Evolutionary conservation across 2,329 filamentous ascomycete species (phyloP), one percentile per base, ranked within the genome.

Genomic region (Phialemoniopsis sp.): DNA sequence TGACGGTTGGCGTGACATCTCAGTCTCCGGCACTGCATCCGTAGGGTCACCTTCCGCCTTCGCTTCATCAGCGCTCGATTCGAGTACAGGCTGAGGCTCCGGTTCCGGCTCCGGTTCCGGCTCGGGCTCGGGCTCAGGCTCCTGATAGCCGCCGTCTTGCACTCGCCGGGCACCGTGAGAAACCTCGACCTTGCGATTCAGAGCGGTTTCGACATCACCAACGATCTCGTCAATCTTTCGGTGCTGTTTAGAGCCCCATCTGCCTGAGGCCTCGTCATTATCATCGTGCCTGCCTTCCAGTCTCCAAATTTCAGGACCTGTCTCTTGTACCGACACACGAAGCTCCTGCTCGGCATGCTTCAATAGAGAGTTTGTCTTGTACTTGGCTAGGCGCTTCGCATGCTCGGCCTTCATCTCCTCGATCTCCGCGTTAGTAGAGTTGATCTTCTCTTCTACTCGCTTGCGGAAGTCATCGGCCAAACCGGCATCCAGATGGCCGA

Each of bases 401-500:
- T 98, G 91, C 19, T 85, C 79, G 28, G 77, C 78, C 61, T 89
- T 88, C 77, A 97, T 82, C 50, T 80, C 82, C 50, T 90, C 85
- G 40, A 97, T 89, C 53, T 97, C 90, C 1, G 79, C 79, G 44
- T 87, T 80, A 37, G 87, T 85, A 19, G 85, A 78, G 8, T 78
- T 74, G 10, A 93, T 74, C 54, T 86, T 85, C 35, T 85, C 78
- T 16, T 78, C 68, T 3, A 90, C 86, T 29, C 89, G 80, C 55
- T 85, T 84, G 41, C 85, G 82, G 60, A 97, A 96, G 50, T 93
- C 85, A 33, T 88, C 83, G 1, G 90, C 80, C 53, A 91, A 80
- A n/a, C 79, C 85, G 3, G 80, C 66, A 43, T 89, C 85, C 37
- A 96, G 66, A 43, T 78, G 82, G 16, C 79, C 78, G 13, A 79